Percentiles rank a stretch among this genome's conserved stretches.
phyloP scores from a whole-genome alignment of 148 eudicot genomes.

The Cornus kousa region DNA sequence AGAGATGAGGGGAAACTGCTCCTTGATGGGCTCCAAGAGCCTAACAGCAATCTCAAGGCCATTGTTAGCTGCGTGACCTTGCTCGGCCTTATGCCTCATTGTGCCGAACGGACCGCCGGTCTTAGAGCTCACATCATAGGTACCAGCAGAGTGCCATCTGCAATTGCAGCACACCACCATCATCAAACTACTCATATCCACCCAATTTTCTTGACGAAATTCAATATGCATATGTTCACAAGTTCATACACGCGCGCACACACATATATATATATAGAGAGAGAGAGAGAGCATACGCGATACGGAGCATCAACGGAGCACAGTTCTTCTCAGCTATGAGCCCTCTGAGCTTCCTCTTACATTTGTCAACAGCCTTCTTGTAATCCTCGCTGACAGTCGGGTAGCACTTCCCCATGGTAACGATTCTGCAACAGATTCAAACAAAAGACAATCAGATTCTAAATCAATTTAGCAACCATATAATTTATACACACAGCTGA shows the following conservation, averaged over 20 bases:
- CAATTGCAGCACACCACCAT: neutral
- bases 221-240: neutral
- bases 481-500: neutral
- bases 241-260: neutral
- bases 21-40: slow-evolving; percentile 70
- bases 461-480: neutral
- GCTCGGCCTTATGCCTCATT: slow-evolving; percentile 66
- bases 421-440: neutral
- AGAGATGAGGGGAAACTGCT: slow-evolving; percentile 60
- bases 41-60: slow-evolving; percentile 73
- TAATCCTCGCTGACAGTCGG: slow-evolving; percentile 74
- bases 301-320: slow-evolving; percentile 82
- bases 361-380: slow-evolving; percentile 58
- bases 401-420: slow-evolving; percentile 68
- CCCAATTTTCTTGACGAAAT: neutral
- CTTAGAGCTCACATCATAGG: slow-evolving; percentile 56
- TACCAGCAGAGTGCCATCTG: slow-evolving; percentile 98
- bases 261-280: too few species aligned
- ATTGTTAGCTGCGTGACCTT: slow-evolving; percentile 58
- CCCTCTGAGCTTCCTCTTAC: slow-evolving; percentile 71
- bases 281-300: slow-evolving; percentile 48
- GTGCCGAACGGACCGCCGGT: slow-evolving; percentile 95
- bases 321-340: slow-evolving; percentile 71
- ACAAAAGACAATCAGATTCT: neutral
- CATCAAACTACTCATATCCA: neutral